These are phyloP conservation scores for Daldinia vernicosa DNA, from an alignment of 495 filamentous ascomycete species.

Conservation along the genomic window DNA sequence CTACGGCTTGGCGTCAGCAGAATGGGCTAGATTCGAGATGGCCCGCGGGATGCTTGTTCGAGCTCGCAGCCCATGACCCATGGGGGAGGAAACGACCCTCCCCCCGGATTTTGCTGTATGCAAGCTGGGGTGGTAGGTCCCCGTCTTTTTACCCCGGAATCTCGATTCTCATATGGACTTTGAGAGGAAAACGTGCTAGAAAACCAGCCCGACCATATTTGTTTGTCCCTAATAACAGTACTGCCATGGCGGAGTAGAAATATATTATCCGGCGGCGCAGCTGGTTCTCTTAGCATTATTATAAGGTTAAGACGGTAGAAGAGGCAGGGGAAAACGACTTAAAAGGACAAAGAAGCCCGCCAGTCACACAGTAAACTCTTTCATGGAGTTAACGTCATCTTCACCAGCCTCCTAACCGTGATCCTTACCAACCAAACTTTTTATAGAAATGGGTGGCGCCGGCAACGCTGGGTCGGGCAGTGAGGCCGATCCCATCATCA, in stretches of 20 bases:
- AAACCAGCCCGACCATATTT: neutral
- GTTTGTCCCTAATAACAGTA: neutral
- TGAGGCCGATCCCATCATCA: constrained; percentile 51
- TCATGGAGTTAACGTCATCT: neutral
- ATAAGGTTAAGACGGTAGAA: neutral
- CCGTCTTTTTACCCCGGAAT: constrained; percentile 31
- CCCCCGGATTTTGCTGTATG: constrained; percentile 11
- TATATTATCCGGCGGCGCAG: constrained; percentile 21
- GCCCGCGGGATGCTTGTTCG: neutral
- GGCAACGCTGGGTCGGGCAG: constrained; percentile 38
- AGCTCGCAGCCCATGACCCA: neutral
- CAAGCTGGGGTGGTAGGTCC: constrained; percentile 6
- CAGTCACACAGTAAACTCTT: neutral
- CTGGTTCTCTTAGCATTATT: neutral
- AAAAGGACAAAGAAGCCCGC: constrained; percentile 13
- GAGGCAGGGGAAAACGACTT: neutral
- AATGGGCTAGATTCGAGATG: constrained; percentile 24
- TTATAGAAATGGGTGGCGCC: constrained; percentile 30
- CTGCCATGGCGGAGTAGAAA: constrained; percentile 2
- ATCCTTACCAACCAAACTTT: neutral
- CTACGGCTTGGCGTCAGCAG: constrained; percentile 31
- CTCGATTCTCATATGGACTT: constrained; percentile 14
- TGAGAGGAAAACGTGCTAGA: constrained; percentile 15
- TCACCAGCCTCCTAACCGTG: too few relatives aligned
- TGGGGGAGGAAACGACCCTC: neutral